phyloP scores from a whole-genome alignment of 176 grass and related monocot species.

The Zizania latifolia region DNA sequence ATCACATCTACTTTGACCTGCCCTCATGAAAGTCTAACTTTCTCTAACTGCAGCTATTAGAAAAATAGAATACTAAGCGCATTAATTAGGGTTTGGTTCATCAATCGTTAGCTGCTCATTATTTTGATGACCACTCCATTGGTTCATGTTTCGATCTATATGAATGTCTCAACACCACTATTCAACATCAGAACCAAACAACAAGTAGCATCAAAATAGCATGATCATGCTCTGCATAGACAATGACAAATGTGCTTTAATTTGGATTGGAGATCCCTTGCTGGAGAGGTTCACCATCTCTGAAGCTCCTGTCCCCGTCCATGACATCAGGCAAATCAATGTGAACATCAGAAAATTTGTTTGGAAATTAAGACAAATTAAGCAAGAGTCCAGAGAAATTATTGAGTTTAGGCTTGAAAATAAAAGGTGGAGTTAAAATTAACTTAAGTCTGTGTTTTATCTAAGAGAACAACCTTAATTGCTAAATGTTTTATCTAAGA shows the following conservation, averaged over 20 bases:
- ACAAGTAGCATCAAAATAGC: not conserved
- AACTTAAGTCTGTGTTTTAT: too few species aligned
- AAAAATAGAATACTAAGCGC: not conserved
- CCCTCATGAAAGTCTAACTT: not conserved
- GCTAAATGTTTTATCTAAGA: too few species aligned
- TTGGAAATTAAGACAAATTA: not conserved
- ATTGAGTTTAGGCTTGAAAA: too few species aligned
- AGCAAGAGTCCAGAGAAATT: too few species aligned
- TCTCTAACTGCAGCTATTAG: not conserved
- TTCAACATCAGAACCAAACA: not conserved
- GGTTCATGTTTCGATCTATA: not conserved
- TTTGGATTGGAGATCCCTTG: slow-evolving; percentile 17
- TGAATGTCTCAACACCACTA: not conserved
- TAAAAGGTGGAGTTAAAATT: too few species aligned
- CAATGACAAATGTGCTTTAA: not conserved
- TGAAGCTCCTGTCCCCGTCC: slow-evolving; percentile 21
- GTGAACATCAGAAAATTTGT: not conserved
- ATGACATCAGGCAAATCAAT: slow-evolving; percentile 1
- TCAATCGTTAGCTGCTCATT: not conserved
- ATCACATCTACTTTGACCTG: slow-evolving; percentile 1
- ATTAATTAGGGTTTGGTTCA: not conserved
- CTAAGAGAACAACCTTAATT: too few species aligned
- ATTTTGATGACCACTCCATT: not conserved
- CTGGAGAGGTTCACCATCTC: slow-evolving; percentile 25
- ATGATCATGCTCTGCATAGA: not conserved